These are phyloP conservation scores for Coniochaeta hoffmannii DNA, from an alignment of 2,329 filamentous ascomycete species.

Conservation along the genomic window DNA sequence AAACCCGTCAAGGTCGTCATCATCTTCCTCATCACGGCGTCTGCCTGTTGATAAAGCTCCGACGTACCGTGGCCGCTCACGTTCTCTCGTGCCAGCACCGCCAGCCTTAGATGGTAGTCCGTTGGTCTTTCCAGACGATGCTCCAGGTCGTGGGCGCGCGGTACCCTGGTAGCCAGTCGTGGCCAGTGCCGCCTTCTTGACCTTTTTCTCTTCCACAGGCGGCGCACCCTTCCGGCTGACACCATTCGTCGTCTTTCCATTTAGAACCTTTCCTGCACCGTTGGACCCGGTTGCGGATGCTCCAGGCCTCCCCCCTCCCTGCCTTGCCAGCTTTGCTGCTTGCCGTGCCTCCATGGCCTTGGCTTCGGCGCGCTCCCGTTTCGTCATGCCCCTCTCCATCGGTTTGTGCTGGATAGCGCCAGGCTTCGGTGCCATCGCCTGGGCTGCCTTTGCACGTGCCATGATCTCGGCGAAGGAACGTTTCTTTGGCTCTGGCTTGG, in stretches of 20 bases:
- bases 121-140: slow-evolving; percentile 12
- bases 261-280: neutral
- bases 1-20: slow-evolving; percentile 52
- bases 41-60: slow-evolving; percentile 20
- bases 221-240: slow-evolving; percentile 17
- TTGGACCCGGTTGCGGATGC: neutral
- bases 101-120: slow-evolving; percentile 15
- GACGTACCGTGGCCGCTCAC: slow-evolving; percentile 17
- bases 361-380: slow-evolving; percentile 41
- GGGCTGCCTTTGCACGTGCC: slow-evolving; percentile 61
- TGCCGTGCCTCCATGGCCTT: slow-evolving; percentile 33
- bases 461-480: slow-evolving; percentile 70
- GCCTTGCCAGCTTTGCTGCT: slow-evolving; percentile 10
- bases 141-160: slow-evolving; percentile 47
- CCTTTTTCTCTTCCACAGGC: slow-evolving; percentile 44
- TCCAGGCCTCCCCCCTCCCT: neutral
- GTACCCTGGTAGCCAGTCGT: slow-evolving; percentile 61
- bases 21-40: slow-evolving; percentile 51
- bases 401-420: slow-evolving; percentile 71
- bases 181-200: slow-evolving; percentile 54
- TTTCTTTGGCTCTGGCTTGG: slow-evolving; percentile 54
- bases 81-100: slow-evolving; percentile 11
- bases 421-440: slow-evolving; percentile 51
- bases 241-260: neutral
- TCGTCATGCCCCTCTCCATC: slow-evolving; percentile 56